Conservation (phyloP, 139 green algal genomes). For the Monoraphidium neglectum region DNA sequence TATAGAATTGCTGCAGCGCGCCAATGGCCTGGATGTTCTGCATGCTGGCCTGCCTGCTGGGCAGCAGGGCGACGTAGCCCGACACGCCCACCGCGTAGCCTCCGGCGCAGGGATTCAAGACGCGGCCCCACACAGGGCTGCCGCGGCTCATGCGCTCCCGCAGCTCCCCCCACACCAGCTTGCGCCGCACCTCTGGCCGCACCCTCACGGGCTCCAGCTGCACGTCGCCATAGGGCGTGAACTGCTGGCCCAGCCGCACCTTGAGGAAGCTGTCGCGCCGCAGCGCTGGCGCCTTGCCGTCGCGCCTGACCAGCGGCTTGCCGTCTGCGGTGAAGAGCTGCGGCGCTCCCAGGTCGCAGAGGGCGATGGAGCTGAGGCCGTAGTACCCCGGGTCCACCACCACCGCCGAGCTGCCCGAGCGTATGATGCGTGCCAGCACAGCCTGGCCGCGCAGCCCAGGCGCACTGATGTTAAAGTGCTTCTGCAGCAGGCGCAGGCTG, state of each 20-base stretch:
- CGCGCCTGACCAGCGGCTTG: not conserved
- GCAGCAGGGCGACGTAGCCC: slow-evolving; percentile 45
- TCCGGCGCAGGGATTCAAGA: slow-evolving; percentile 39
- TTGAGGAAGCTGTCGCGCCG: slow-evolving; percentile 20
- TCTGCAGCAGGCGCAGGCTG: slow-evolving; percentile 3
- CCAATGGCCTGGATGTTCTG: slow-evolving; percentile 14
- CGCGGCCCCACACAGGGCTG: slow-evolving; percentile 18
- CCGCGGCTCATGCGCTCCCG: slow-evolving; percentile 10
- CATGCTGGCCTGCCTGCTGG: not conserved
- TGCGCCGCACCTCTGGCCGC: not conserved
- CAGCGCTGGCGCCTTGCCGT: not conserved
- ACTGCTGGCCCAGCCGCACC: slow-evolving; percentile 27
- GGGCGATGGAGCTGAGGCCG: slow-evolving; percentile 13
- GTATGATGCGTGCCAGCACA: slow-evolving; percentile 15
- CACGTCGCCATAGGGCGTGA: slow-evolving; percentile 45
- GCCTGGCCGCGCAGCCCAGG: slow-evolving; percentile 18
- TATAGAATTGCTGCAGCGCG: slow-evolving; percentile 39
- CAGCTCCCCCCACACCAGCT: slow-evolving; percentile 37
- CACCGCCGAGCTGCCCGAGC: not conserved
- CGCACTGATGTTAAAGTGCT: slow-evolving; percentile 9
- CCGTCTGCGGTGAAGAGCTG: not conserved
- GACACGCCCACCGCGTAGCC: slow-evolving; percentile 46
- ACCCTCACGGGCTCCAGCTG: slow-evolving; percentile 30
- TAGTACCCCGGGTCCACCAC: slow-evolving; percentile 42
- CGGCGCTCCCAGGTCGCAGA: not conserved